Evolutionary conservation across 768 basidiomycete species (phyloP).

Genomic region (Peribolospora baueri): DNA sequence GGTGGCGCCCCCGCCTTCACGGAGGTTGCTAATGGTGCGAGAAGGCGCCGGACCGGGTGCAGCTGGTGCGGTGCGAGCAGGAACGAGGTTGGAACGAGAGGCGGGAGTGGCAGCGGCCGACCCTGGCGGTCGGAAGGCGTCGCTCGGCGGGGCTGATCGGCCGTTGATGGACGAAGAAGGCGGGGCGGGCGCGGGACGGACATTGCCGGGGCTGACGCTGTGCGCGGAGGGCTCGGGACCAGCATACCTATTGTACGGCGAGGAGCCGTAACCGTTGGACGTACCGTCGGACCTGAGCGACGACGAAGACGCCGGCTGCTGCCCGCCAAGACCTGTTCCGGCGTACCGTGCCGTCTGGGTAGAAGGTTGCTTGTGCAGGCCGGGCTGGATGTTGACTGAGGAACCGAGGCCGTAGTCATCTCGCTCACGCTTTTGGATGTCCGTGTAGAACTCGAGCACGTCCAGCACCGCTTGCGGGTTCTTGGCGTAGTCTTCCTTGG

Average conservation of each 20-base stretch:
- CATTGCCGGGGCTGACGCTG: not conserved
- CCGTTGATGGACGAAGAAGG: not conserved
- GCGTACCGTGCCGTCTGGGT: constrained; percentile 23
- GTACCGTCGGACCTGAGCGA: not conserved
- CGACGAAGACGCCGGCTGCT: constrained; percentile 11
- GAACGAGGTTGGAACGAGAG: constrained; percentile 9
- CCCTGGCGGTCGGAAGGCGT: not conserved
- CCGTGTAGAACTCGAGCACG: constrained; percentile 94
- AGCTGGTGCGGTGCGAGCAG: constrained; percentile 3
- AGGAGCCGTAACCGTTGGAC: no score
- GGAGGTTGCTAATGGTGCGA: constrained; percentile 19
- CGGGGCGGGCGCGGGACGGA: constrained; percentile 1
- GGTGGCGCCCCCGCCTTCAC: constrained; percentile 25
- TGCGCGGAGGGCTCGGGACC: no score
- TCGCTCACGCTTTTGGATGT: constrained; percentile 82
- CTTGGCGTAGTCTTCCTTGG: constrained; percentile 86
- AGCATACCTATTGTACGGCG: no score
- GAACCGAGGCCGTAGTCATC: constrained; percentile 28
- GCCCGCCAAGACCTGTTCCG: constrained; percentile 71
- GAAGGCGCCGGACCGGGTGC: not conserved
- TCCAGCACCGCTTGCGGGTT: constrained; percentile 94
- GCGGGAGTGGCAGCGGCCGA: not conserved
- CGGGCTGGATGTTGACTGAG: not conserved
- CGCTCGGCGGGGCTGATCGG: not conserved
- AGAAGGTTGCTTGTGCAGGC: constrained; percentile 8